Base-by-base conservation (phyloP, 2,329 filamentous ascomycete species). In the Orbilia blumenaviensis region DNA sequence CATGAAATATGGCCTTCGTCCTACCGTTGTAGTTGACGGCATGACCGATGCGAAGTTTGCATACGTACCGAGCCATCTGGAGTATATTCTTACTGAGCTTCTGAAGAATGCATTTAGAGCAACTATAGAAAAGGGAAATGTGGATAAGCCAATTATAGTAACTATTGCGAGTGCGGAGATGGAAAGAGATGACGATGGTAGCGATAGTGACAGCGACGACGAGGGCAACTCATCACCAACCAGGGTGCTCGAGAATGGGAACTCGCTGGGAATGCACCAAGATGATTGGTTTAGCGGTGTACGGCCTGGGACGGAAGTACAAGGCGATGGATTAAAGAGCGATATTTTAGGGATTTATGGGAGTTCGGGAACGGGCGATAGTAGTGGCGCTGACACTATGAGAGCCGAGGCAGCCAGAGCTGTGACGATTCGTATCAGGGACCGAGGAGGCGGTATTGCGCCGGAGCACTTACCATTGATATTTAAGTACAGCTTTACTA, bases 401-500 rank as follows among this genome's bases (percentile, higher is more conserved):
- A 77, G 66, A 27, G 23, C 73, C 2, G 73, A 77, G 29, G 66
- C 64, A 1, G 61, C 73, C 6, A 54, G 67, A 0, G 94, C 93
- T 38, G 93, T 99, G 10, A 98, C 95, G 0, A 96, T 99, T 80
- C 89, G 95, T 23, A 97, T 99, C 79, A 90, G 95, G 7, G 95
- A 99, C 82, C 90, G 93, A n/a, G 95, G 95, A 58, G 94, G 94
- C 44, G 95, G 95, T 36, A 98, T 99, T 67, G 88, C 89, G 0
- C 92, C 94, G 0, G 92, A 94, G 14, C 90, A 95, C 27, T 84
- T 95, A 34, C 89, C 90, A 3, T 90, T 94, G 79, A 94, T 99
- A 72, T 99, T 95, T 94, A 94, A 93, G 5, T 99, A 98, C 82
- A 95, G 92, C 78, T 99, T 97, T 82, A 97, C 94, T 18, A 99